Percentiles rank a stretch among this genome's conserved stretches.
These are phyloP conservation scores for Pelargonium citronellum DNA, from an alignment of 441 rosid species.

Conservation along the genomic window DNA sequence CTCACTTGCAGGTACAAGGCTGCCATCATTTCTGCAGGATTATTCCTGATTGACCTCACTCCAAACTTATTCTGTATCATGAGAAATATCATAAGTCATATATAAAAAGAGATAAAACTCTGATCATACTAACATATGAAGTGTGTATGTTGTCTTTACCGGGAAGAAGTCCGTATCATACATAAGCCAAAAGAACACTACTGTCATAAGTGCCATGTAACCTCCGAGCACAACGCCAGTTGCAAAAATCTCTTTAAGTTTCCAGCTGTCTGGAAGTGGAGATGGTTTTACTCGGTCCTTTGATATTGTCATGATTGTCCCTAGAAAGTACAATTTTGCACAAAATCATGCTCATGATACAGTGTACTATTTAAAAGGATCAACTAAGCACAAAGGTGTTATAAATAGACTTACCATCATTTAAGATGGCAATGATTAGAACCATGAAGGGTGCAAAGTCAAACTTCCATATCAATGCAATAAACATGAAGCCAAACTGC, in stretches of 20 bases:
- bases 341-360: constrained; percentile 14
- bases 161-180: constrained; percentile 61
- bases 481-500: constrained; percentile 90
- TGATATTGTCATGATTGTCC: constrained; percentile 90
- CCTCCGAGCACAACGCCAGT: constrained; percentile 82
- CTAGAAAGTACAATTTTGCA: constrained; percentile 25
- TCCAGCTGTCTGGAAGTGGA: constrained; percentile 89
- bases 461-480: constrained; percentile 79
- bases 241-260: constrained; percentile 66
- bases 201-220: constrained; percentile 80
- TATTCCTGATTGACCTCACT: constrained; percentile 41
- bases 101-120: constrained; percentile 11
- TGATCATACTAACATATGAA: neutral
- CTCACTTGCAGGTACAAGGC: constrained; percentile 88
- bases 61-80: constrained; percentile 49
- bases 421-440: constrained; percentile 72
- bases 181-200: constrained; percentile 75
- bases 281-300: constrained; percentile 87
- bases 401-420: constrained; percentile 53
- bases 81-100: constrained; percentile 1
- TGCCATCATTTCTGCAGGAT: constrained; percentile 55
- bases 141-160: constrained; percentile 30
- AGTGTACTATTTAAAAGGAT: neutral
- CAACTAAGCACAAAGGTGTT: neutral
- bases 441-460: constrained; percentile 89